Conservation (phyloP, 208 protist species). For the Phytomonas serpens region DNA sequence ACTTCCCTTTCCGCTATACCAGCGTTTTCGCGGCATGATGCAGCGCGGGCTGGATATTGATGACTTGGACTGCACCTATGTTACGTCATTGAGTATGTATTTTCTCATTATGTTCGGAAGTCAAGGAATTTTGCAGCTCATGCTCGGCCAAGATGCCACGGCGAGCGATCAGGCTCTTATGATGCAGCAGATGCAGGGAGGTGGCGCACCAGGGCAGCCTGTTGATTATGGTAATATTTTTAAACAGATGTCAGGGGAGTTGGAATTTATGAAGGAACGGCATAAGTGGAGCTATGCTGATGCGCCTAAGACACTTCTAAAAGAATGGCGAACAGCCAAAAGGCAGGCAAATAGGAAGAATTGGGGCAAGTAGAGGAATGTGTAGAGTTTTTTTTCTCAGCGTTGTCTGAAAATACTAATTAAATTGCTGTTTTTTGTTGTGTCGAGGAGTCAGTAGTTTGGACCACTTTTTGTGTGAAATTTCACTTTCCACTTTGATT, state of each 20-base stretch:
- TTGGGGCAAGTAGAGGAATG: background rate
- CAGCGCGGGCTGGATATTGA: slow-evolving; percentile 93
- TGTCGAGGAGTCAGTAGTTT: background rate
- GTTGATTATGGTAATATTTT: slow-evolving; percentile 79
- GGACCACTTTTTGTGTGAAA: background rate
- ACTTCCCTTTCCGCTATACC: slow-evolving; percentile 93
- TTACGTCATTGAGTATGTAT: slow-evolving; percentile 94
- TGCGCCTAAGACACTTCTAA: slow-evolving; percentile 52
- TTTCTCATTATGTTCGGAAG: slow-evolving; percentile 94
- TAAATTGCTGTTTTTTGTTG: slow-evolving; percentile 6
- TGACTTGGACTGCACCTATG: slow-evolving; percentile 92
- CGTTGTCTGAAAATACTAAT: slow-evolving; percentile 5
- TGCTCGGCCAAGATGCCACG: slow-evolving; percentile 77
- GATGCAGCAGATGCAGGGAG: slow-evolving; percentile 42
- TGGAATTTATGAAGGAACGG: slow-evolving; percentile 58
- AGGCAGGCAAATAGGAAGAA: slow-evolving; percentile 5
- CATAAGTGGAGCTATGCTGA: slow-evolving; percentile 66
- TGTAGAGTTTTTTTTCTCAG: slow-evolving; percentile 1
- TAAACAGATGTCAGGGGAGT: slow-evolving; percentile 60
- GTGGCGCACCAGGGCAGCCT: slow-evolving; percentile 35
- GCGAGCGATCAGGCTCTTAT: slow-evolving; percentile 32
- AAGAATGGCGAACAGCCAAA: slow-evolving; percentile 31
- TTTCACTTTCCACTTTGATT: background rate
- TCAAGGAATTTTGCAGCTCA: slow-evolving; percentile 87
- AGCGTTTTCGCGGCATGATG: slow-evolving; percentile 92